Base-by-base conservation (phyloP, 2,329 filamentous ascomycete genomes). In the Cladobotryum protrusum region DNA sequence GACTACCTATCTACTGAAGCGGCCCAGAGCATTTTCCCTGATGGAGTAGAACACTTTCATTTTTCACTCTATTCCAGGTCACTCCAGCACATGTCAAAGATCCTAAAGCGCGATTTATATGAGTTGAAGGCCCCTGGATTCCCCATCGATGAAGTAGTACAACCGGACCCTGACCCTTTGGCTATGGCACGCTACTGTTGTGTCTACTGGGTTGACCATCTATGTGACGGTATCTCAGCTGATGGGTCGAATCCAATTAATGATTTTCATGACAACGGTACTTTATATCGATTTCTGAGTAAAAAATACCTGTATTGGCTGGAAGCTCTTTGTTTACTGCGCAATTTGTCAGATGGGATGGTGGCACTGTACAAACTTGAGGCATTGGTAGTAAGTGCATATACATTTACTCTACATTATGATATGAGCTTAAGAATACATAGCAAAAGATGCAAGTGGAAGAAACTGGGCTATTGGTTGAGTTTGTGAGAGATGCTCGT, bases 1-100 rank as follows among this genome's bases (percentile, higher is more conserved):
- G 70, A 74, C 3, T 73, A 73, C 50, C 50, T 73, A 3, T 55
- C 17, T 61, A 43, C 60, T 52, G 48, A 58, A 15, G 62, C 67
- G 11, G 55, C 53, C 45, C 47, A 43, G 5, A 37, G 52, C 12
- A 56, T 72, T 5, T 67, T 71, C 36, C 61, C 64, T 4, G 43
- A 14, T 24, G 62, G 66, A 2, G 29, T 45, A 3, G 36, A 47
- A 18, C 34, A 56, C 2, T 50, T 56, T 13, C 67, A 74, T 48
- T 34, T 58, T 14, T 4, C 2, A 0, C 63, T 75, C 5, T 65
- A 70, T 45, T 58, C 49, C 3, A 58, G 54, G 17, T 74, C 69
- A 3, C 47, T 75, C 1, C 4, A 63, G 13, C 47, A 52, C 2
- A 57, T 73, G 18, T 56, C 47, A 0, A 43, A 48, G 5, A 60